Evolutionary conservation across 371 early-diverging fungal species (phyloP).

Genomic region (Mortierella sp.): DNA sequence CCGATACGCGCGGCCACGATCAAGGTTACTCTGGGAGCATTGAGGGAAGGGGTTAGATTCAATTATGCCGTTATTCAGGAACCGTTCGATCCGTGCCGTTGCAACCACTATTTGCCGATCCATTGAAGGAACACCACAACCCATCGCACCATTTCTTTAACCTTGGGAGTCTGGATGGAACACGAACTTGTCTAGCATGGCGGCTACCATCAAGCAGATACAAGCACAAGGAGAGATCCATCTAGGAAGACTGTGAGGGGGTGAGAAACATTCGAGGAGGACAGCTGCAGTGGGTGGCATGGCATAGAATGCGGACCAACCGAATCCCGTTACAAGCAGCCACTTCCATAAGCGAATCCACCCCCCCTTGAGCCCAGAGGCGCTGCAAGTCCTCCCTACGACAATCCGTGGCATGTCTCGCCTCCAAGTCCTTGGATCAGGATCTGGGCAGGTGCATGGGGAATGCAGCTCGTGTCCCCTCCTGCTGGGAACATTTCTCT

Average conservation of each 20-base stretch:
- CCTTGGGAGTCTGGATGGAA: too few species aligned
- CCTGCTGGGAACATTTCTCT: conserved; percentile 8
- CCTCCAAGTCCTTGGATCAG: neutral
- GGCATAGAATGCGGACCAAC: conserved; percentile 1
- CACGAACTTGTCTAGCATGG: too few species aligned
- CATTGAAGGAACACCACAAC: too few species aligned
- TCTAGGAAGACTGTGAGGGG: neutral
- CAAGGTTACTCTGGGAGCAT: too few species aligned
- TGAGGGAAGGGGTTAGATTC: neutral
- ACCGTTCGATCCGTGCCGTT: too few species aligned
- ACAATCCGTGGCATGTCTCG: neutral
- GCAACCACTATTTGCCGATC: neutral
- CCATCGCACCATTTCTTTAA: too few species aligned
- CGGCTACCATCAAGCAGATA: too few species aligned
- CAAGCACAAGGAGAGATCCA: neutral
- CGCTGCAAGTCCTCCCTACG: neutral
- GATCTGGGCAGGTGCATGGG: conserved; percentile 1
- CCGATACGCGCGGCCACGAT: too few species aligned
- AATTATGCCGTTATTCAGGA: neutral
- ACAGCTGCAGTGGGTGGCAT: neutral
- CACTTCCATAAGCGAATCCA: neutral
- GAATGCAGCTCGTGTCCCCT: neutral
- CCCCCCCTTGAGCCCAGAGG: neutral
- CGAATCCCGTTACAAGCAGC: conserved; percentile 14
- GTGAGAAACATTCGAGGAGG: conserved; percentile 8